Evolutionary conservation across 2,329 filamentous ascomycete genomes (phyloP).

Genomic region (Pseudogymnoascus sp.): DNA sequence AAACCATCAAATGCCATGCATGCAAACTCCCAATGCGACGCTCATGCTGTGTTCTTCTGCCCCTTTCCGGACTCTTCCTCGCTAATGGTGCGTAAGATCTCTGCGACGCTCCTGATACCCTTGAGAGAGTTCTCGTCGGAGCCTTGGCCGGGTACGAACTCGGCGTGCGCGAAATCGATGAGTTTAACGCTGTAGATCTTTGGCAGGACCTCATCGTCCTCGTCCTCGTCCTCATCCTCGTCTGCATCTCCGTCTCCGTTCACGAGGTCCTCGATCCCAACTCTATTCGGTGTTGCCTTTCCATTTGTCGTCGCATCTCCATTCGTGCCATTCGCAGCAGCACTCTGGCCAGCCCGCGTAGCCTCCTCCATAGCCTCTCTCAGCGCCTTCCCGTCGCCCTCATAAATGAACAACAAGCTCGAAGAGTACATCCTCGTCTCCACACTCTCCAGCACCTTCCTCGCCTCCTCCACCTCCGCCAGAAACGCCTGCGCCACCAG

Average conservation of each 20-base stretch:
- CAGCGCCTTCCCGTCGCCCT: conserved; percentile 52
- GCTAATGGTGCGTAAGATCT: conserved; percentile 48
- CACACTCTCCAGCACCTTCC: conserved; percentile 44
- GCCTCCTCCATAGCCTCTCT: conserved; percentile 29
- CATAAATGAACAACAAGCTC: conserved; percentile 52
- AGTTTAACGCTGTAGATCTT: conserved; percentile 74
- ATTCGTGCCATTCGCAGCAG: conserved; percentile 24
- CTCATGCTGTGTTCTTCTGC: neutral
- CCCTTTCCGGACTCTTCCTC: neutral
- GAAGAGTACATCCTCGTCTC: conserved; percentile 55
- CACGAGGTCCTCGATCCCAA: conserved; percentile 21
- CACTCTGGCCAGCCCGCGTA: conserved; percentile 21
- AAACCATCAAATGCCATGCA: neutral
- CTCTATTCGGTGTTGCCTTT: neutral
- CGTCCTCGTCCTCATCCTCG: conserved; percentile 42
- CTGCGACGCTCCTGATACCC: conserved; percentile 63
- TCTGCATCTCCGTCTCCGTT: conserved; percentile 32
- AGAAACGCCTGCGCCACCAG: conserved; percentile 47
- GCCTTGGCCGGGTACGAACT: conserved; percentile 69
- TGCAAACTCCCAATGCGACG: neutral
- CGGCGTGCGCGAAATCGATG: conserved; percentile 94
- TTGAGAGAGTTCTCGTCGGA: conserved; percentile 75
- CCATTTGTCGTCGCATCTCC: conserved; percentile 17
- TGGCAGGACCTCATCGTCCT: conserved; percentile 47
- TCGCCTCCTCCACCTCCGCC: conserved; percentile 43